Evolutionary conservation across 176 grass and related monocot genomes (phyloP), one percentile per base, ranked within the genome.

Genomic region (Aegilops umbellulata): DNA sequence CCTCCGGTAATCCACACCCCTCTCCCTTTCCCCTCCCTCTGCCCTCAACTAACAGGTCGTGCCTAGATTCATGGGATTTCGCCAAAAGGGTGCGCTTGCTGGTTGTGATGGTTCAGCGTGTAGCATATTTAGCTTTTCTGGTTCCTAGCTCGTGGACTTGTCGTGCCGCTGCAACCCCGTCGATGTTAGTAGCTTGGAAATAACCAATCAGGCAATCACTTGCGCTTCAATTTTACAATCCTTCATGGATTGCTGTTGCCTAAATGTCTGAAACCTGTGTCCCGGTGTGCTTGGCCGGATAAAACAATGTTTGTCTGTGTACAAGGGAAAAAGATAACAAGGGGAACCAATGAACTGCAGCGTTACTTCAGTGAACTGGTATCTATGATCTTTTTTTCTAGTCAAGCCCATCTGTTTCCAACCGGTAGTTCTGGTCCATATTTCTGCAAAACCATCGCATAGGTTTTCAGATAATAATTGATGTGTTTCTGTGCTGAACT

Each of bases 1-100:
- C 72, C 32, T 87, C 80, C 74, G 89, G 89, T 49, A 51, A 69
- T 6, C 19, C 51, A 32, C 1, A 8, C 35, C 7, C 17, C 79
- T 38, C 78, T 30, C 24, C 71, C 8, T 12, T 60, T 7, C 8
- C 26, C 26, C 34, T n/a, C 31, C 42, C 26, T 55, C 66, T 22
- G 16, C 73, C 25, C 2, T 51, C 42, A 68, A 70, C 2, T 42
- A 42, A 41, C 35, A 44, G 9, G 0, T 4, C 38, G n/a, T 73
- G 69, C 11, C 8, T 25, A 73, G 23, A 49, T 49, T 49, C 41
- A 27, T 74, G 27, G 32, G 16, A 16, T 31, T 67, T 26, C 23
- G 7, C 13, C 0, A 9, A 31, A 31, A 5, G 3, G 2, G 12
- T 4, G 1, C n/a, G 41, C 44, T 39, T 1, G 0, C 9, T 69